A percentile compares a stretch with the other conserved stretches of the same genome.
Conservation (phyloP, 345 rosid species). For the Orychophragmus violaceus region DNA sequence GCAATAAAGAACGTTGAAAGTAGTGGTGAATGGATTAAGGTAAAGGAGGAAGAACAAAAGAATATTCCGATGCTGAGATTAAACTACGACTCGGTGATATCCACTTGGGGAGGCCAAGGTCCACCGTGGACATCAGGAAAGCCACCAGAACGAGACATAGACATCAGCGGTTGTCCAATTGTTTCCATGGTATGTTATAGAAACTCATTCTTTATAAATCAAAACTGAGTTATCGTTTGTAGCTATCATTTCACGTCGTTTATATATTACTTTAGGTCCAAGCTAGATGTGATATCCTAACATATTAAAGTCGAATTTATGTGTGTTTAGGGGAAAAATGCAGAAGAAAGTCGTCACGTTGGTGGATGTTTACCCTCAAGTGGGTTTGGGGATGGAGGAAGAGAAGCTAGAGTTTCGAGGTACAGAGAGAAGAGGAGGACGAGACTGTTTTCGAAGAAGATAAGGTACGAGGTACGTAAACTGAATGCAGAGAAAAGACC, state of each 20-base stretch:
- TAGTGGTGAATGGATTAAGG: conserved; percentile 18
- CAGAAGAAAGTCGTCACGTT: not conserved
- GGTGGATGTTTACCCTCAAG: conserved; percentile 11
- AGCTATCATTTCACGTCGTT: not conserved
- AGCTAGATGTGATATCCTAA: not conserved
- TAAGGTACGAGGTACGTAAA: conserved; percentile 91
- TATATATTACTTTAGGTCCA: not conserved
- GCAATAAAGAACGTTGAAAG: conserved; percentile 36
- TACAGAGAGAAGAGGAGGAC: conserved; percentile 88
- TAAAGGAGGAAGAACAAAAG: conserved; percentile 37
- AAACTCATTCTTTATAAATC: not conserved
- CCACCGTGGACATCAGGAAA: conserved; percentile 72
- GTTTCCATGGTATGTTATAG: conserved; percentile 46
- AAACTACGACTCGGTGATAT: conserved; percentile 61
- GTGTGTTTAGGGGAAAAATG: conserved; percentile 1
- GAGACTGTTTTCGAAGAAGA: conserved; percentile 92
- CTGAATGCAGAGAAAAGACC: conserved; percentile 98
- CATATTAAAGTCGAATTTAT: not conserved
- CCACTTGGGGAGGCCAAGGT: conserved; percentile 65
- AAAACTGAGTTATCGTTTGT: not conserved
- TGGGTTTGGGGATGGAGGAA: conserved; percentile 47
- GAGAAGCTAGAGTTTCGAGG: conserved; percentile 84
- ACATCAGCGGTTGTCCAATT: conserved; percentile 43
- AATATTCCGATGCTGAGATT: conserved; percentile 47
- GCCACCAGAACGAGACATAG: conserved; percentile 55